These are phyloP conservation scores for Aeminium ludgeri DNA, from an alignment of 495 filamentous ascomycete species.

Conservation along the genomic window DNA sequence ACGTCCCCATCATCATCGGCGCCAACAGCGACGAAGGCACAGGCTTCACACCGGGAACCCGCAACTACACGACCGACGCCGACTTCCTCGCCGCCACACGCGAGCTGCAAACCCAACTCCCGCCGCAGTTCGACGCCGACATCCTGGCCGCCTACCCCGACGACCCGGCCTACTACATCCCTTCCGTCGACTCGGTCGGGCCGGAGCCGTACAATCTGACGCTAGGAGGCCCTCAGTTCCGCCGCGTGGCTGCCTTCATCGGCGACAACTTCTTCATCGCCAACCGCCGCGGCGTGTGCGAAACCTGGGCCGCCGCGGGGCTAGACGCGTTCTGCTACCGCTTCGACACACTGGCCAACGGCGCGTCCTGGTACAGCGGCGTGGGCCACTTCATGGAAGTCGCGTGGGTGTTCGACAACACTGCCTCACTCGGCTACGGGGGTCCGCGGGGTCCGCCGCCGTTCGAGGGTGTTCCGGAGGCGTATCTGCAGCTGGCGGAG, in stretches of 20 bases:
- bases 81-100: slow-evolving; percentile 18
- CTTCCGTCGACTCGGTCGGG: slow-evolving; percentile 10
- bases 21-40: slow-evolving; percentile 48
- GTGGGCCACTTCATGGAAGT: slow-evolving; percentile 47
- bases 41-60: slow-evolving; percentile 32
- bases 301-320: slow-evolving; percentile 31
- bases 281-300: slow-evolving; percentile 36
- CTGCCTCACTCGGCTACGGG: slow-evolving; percentile 33
- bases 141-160: slow-evolving; percentile 28
- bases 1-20: slow-evolving; percentile 41
- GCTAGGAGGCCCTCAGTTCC: slow-evolving; percentile 38
- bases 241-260: slow-evolving; percentile 35
- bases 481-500: slow-evolving; percentile 30
- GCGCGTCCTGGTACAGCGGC: slow-evolving; percentile 24
- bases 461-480: slow-evolving; percentile 31
- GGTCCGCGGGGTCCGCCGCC: too few species aligned
- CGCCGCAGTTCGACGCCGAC: slow-evolving; percentile 22
- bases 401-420: slow-evolving; percentile 43
- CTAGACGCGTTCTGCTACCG: slow-evolving; percentile 44
- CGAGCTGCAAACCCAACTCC: slow-evolving; percentile 32
- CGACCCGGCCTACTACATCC: slow-evolving; percentile 16
- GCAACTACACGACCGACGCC: slow-evolving; percentile 32
- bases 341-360: slow-evolving; percentile 36
- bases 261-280: slow-evolving; percentile 33
- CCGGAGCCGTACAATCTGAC: slow-evolving; percentile 17